These are phyloP conservation scores for Arabidopsis hybrid DNA, from an alignment of 441 rosid species.

Conservation along the genomic window DNA sequence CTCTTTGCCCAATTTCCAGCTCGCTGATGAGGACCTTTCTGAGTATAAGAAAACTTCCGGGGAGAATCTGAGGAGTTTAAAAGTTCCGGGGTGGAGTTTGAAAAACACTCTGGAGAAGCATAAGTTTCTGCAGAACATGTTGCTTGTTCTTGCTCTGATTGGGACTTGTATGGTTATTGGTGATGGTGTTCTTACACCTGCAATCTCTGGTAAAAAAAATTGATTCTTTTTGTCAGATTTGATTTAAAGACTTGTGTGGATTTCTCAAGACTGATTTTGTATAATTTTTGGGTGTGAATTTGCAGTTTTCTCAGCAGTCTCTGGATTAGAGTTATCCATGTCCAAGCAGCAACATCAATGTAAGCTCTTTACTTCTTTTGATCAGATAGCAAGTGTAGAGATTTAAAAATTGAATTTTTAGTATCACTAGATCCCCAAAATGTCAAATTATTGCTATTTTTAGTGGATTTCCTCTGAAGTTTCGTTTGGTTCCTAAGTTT, in stretches of 20 bases:
- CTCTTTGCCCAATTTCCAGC: constrained; percentile 72
- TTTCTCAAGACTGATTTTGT: constrained; percentile 32
- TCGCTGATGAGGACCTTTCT: constrained; percentile 75
- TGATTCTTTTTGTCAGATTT: constrained; percentile 19
- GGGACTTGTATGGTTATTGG: constrained; percentile 89
- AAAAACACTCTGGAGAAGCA: constrained; percentile 62
- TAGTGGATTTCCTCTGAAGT: constrained; percentile 11
- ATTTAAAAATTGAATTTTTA: constrained; percentile 25
- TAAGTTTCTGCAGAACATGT: constrained; percentile 58
- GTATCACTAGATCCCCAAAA: constrained; percentile 16
- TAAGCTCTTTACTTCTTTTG: constrained; percentile 45
- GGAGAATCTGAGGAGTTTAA: constrained; percentile 36
- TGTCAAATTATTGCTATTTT: constrained; percentile 2
- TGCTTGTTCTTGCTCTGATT: constrained; percentile 69
- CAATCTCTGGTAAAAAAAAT: constrained; percentile 52
- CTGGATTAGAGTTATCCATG: constrained; percentile 73
- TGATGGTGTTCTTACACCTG: constrained; percentile 74
- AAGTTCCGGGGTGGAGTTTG: constrained; percentile 50
- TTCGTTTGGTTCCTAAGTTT: constrained; percentile 5
- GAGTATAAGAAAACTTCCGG: constrained; percentile 58
- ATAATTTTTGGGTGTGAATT: background rate
- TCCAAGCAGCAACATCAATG: constrained; percentile 71
- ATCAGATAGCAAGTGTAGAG: constrained; percentile 5
- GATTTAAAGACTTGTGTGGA: background rate
- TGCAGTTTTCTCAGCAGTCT: constrained; percentile 80